phyloP scores from a whole-genome alignment of 2,329 filamentous ascomycete genomes.

The Claviceps digitariae region DNA sequence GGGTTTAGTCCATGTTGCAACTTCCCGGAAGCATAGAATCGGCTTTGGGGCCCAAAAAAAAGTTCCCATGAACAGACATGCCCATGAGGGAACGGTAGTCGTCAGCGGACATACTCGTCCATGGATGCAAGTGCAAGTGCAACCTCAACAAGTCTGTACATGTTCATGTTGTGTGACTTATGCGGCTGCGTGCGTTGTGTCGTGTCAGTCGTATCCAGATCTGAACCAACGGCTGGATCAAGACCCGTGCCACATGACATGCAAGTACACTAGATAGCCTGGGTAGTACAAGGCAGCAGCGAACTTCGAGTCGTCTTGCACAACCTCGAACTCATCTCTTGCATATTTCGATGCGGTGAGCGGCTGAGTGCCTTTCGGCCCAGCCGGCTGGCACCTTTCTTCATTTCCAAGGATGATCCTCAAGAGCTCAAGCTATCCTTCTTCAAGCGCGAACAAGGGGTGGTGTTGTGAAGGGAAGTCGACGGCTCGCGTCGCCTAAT shows the following conservation, averaged over 20 bases:
- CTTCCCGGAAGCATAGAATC: background rate
- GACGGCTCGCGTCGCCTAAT: background rate
- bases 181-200: conserved; percentile 1
- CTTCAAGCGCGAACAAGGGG: background rate
- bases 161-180: conserved; percentile 1
- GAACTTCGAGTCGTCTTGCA: background rate
- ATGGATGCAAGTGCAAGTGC: background rate
- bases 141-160: background rate
- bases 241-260: background rate
- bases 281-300: background rate
- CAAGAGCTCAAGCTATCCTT: background rate
- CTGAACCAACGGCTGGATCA: background rate
- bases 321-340: background rate
- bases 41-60: too few species aligned
- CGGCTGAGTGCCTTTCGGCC: background rate
- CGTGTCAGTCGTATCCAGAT: background rate
- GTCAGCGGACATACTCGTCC: background rate
- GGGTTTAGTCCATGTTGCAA: background rate
- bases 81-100: background rate
- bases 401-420: background rate
- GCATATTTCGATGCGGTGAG: background rate
- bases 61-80: too few species aligned
- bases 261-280: background rate
- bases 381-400: background rate
- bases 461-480: background rate